Evolutionary conservation across 345 rosid genomes (phyloP).

Genomic region (Populus deltoides): DNA sequence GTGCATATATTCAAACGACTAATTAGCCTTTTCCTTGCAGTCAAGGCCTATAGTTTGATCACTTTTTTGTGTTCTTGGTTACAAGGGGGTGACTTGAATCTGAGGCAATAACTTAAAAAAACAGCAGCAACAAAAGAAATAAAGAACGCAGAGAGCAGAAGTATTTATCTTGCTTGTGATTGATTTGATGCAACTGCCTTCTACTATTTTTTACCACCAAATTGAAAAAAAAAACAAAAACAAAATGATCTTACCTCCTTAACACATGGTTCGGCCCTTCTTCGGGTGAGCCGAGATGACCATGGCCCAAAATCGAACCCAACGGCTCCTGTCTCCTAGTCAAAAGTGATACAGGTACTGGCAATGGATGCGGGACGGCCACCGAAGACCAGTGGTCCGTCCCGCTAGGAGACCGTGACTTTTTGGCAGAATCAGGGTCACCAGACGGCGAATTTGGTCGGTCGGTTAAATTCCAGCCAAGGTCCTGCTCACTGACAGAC

Average conservation of each 20-base stretch:
- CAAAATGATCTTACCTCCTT: slow-evolving; percentile 19
- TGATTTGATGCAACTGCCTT: not conserved
- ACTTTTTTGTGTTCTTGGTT: not conserved
- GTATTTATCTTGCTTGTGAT: not conserved
- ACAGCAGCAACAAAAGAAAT: not conserved
- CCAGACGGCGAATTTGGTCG: slow-evolving; percentile 24
- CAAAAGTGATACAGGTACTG: slow-evolving; percentile 39
- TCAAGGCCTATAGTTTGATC: not conserved
- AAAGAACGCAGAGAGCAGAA: not conserved
- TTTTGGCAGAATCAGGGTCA: slow-evolving; percentile 30
- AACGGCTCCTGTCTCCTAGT: slow-evolving; percentile 19
- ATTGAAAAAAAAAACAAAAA: not conserved
- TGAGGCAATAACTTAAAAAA: not conserved
- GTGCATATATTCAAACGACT: not conserved
- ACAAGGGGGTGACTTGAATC: not conserved
- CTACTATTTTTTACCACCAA: not conserved
- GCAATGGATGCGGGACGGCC: slow-evolving; percentile 56
- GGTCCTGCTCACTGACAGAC: slow-evolving; percentile 41
- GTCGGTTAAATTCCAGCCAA: slow-evolving; percentile 26
- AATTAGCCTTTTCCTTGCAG: not conserved
- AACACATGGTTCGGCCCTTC: slow-evolving; percentile 11
- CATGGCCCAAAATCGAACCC: slow-evolving; percentile 12
- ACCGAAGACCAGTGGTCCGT: slow-evolving; percentile 32
- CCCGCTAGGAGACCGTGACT: slow-evolving; percentile 23
- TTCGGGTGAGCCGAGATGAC: slow-evolving; percentile 22